Percentiles rank a stretch among this genome's conserved stretches.
Conservation (phyloP, 2,329 filamentous ascomycete species). For the Apiospora phragmitis region DNA sequence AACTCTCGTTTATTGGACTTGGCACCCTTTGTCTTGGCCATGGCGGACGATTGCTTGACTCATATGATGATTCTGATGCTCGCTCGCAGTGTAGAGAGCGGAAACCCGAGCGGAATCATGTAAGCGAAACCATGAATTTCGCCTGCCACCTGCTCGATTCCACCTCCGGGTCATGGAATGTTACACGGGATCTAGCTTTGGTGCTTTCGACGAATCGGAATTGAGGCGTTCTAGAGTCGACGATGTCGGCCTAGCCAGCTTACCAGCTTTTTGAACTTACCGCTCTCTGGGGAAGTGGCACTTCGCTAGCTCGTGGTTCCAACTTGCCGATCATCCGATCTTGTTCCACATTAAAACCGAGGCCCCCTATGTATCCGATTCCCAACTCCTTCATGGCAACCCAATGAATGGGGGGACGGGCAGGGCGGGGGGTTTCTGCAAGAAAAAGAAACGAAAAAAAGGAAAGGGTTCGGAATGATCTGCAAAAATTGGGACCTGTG, state of each 20-base stretch:
- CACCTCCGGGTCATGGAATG: background rate
- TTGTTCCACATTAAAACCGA: background rate
- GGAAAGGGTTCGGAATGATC: background rate
- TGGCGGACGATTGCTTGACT: background rate
- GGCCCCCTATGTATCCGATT: too few species aligned
- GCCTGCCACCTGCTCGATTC: background rate
- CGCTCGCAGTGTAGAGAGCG: background rate
- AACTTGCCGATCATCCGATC: background rate
- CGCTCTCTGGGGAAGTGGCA: background rate
- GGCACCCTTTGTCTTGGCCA: slow-evolving; percentile 12
- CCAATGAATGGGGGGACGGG: background rate
- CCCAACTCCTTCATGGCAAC: background rate
- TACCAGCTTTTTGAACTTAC: background rate
- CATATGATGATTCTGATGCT: background rate
- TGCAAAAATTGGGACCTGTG: background rate
- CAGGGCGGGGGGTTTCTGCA: too few species aligned
- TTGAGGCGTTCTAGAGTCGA: background rate
- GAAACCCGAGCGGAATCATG: background rate
- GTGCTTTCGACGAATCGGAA: background rate
- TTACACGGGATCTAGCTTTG: background rate
- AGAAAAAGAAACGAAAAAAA: background rate
- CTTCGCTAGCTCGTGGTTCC: background rate
- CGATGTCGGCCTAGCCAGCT: background rate
- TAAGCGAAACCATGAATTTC: background rate
- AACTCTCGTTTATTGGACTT: slow-evolving; percentile 1